Base-by-base conservation (phyloP, 1,139 yeast species). In the Magnusiomyces sp. region DNA sequence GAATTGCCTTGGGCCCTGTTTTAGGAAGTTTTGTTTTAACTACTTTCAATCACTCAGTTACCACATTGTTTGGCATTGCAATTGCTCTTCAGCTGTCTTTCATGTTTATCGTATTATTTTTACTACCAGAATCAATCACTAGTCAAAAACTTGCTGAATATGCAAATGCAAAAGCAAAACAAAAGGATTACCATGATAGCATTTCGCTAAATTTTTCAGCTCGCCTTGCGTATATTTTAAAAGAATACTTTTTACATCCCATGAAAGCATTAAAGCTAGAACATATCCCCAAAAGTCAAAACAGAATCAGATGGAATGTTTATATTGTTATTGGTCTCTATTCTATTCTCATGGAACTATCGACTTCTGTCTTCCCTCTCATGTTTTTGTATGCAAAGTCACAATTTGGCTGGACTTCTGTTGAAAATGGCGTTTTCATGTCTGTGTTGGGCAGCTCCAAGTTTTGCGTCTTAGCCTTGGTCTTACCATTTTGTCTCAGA, bases 1-100 rank as follows among this genome's bases (percentile, higher is more conserved):
- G 90, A 0, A 62, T 80, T 55, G 81, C 83, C 1, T 29, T 75
- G 14, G 92, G 92, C 1, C 94, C 95, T 0, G 52, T 79, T 36
- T 50, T 74, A 1, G 85, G 86, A 0, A 78, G 81, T 49, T 50
- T 70, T 2, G 39, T 71, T 4, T 51, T 70, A 5, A 52, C 58
- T 20, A 6, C 48, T 53, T 53, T 67, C 50, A 59, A 59, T 40
- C 46, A 66, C 43, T 53, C 63, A n/a, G 34, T 64, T 13, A 47
- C 44, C 4, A 17, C 57, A 1, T 54, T 69, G 6, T 58, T 68
- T 52, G 64, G 56, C 50, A 38, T 59, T 4, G 60, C 67, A 10
- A 47, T 62, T 2, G 31, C 45, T 1, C 45, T 62, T 2, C 53
- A 58, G 7, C 43, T 58, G 57, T 49, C 68, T 7, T 59, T 63